Evolutionary conservation across 495 filamentous ascomycete species (phyloP).

Genomic region (Aspergillus homomorphus): DNA sequence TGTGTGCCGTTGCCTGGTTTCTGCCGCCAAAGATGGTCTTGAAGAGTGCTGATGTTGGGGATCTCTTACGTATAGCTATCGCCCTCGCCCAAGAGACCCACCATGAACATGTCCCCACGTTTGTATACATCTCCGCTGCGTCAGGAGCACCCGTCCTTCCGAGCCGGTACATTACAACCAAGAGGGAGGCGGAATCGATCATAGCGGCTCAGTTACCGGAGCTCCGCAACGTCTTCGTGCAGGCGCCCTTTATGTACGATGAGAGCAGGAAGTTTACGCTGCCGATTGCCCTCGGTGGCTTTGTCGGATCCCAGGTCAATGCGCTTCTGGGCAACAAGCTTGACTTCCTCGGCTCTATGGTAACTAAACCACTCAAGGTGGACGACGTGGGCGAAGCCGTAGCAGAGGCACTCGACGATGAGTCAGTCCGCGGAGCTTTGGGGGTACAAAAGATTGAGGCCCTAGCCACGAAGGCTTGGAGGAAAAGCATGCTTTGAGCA

Average conservation of each 20-base stretch:
- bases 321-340: slow-evolving; percentile 68
- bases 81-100: slow-evolving; percentile 79
- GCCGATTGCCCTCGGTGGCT: slow-evolving; percentile 72
- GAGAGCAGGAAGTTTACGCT: slow-evolving; percentile 75
- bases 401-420: slow-evolving; percentile 73
- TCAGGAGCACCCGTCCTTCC: slow-evolving; percentile 82
- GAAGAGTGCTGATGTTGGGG: neutral
- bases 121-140: slow-evolving; percentile 86
- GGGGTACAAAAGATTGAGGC: slow-evolving; percentile 68
- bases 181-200: slow-evolving; percentile 81
- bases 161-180: slow-evolving; percentile 81
- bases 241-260: slow-evolving; percentile 89
- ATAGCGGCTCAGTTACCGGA: slow-evolving; percentile 68
- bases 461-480: slow-evolving; percentile 72
- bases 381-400: slow-evolving; percentile 82
- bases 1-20: slow-evolving; percentile 9
- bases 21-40: neutral
- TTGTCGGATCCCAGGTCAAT: slow-evolving; percentile 69
- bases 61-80: slow-evolving; percentile 45
- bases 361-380: slow-evolving; percentile 79
- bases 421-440: slow-evolving; percentile 63
- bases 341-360: slow-evolving; percentile 71
- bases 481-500: slow-evolving; percentile 71
- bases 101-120: slow-evolving; percentile 58
- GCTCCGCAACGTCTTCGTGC: slow-evolving; percentile 77